These are phyloP conservation scores for Mycena amicta DNA, from an alignment of 768 basidiomycete genomes.

Conservation along the genomic window DNA sequence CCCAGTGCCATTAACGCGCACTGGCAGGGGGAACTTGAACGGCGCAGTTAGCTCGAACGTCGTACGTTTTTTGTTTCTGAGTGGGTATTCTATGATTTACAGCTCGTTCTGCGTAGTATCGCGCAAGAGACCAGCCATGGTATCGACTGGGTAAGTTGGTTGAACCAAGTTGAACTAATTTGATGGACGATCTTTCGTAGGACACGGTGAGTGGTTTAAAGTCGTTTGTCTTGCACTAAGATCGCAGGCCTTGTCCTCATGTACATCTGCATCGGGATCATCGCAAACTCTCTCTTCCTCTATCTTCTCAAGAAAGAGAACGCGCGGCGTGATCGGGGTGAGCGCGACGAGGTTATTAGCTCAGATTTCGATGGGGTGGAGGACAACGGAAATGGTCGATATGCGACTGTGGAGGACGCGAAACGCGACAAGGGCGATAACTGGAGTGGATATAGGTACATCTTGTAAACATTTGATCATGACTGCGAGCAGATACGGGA, in stretches of 20 bases:
- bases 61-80: too few species aligned
- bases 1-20: neutral
- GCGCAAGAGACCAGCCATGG: slow-evolving; percentile 64
- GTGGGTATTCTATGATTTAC: too few species aligned
- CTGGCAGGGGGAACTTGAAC: slow-evolving; percentile 65
- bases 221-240: too few species aligned
- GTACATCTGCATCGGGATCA: slow-evolving; percentile 68
- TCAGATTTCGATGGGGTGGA: slow-evolving; percentile 51
- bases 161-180: neutral
- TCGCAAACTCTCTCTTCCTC: slow-evolving; percentile 52
- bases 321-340: slow-evolving; percentile 60
- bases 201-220: slow-evolving; percentile 16
- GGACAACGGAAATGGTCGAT: slow-evolving; percentile 55
- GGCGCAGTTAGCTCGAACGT: slow-evolving; percentile 76
- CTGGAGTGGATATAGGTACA: slow-evolving; percentile 81
- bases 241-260: slow-evolving; percentile 61
- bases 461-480: slow-evolving; percentile 38
- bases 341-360: slow-evolving; percentile 70
- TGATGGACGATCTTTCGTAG: slow-evolving; percentile 33
- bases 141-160: slow-evolving; percentile 48
- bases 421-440: slow-evolving; percentile 64
- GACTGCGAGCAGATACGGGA: neutral
- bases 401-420: slow-evolving; percentile 57
- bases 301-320: slow-evolving; percentile 61
- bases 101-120: slow-evolving; percentile 54